A percentile compares a stretch with the other conserved stretches of the same genome.
phyloP scores from a whole-genome alignment of 176 grass and related monocot genomes.

The Hordeum marinum region DNA sequence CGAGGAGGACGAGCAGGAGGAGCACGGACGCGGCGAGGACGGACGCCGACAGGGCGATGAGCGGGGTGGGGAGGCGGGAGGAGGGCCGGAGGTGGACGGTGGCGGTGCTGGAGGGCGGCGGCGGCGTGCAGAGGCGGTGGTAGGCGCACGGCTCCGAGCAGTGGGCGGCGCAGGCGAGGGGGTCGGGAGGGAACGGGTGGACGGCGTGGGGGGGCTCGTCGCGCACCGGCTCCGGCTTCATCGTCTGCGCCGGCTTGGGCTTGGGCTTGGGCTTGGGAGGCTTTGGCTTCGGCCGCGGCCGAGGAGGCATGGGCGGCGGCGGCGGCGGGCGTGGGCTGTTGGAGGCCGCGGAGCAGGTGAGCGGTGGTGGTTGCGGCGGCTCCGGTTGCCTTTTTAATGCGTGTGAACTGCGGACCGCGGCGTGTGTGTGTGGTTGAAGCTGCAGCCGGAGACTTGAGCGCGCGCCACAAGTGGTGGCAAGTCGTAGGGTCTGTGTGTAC shows the following conservation, averaged over 20 bases:
- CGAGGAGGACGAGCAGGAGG: constrained; percentile 33
- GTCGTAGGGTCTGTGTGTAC: not conserved
- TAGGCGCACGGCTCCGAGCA: constrained; percentile 15
- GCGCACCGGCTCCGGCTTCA: not conserved
- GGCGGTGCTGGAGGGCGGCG: not conserved
- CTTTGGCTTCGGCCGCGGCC: not conserved
- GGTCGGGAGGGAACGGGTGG: not conserved
- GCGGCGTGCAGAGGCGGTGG: not conserved
- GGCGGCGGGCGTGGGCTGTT: not conserved
- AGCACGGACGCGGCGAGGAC: constrained; percentile 28
- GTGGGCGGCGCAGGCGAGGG: not conserved
- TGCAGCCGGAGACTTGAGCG: not conserved
- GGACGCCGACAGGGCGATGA: constrained; percentile 43
- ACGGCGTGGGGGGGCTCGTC: not conserved
- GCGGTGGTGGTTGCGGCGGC: not conserved
- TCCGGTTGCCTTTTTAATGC: not conserved
- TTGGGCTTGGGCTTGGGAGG: not conserved
- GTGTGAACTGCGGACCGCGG: constrained; percentile 1
- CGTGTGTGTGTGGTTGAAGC: not conserved
- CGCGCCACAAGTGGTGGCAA: too few species aligned
- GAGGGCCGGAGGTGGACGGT: constrained; percentile 31
- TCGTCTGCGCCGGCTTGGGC: not conserved
- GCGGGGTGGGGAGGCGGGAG: constrained; percentile 27
- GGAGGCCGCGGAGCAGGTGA: not conserved
- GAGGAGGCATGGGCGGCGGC: constrained; percentile 21